Percentiles rank a stretch among this genome's conserved stretches.
phyloP scores from a whole-genome alignment of 164 flowering plant genomes.

The Sedum album region DNA sequence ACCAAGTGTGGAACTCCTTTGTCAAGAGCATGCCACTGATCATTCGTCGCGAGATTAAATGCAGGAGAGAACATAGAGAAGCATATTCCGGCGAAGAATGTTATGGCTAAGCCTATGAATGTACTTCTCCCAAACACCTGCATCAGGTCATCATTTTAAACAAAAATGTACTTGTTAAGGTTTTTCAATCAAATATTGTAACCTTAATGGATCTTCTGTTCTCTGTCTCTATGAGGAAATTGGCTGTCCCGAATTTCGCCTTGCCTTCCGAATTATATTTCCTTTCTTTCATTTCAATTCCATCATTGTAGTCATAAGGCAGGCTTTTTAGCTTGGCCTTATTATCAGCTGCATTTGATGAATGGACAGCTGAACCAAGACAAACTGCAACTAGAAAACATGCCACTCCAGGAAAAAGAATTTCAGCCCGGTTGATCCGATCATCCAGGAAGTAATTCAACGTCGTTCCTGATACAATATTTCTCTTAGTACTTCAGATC shows the following conservation, averaged over 20 bases:
- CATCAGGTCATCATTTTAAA: not conserved
- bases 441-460: constrained; percentile 85
- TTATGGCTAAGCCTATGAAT: constrained; percentile 41
- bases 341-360: constrained; percentile 66
- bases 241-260: constrained; percentile 64
- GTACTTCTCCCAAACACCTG: constrained; percentile 57
- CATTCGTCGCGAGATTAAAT: constrained; percentile 75
- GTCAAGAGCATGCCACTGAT: constrained; percentile 59
- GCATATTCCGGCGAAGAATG: constrained; percentile 66
- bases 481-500: not conserved
- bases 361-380: constrained; percentile 69
- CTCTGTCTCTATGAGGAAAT: constrained; percentile 7
- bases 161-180: not conserved
- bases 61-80: constrained; percentile 81
- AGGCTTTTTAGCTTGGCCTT: constrained; percentile 36
- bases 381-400: constrained; percentile 73
- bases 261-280: constrained; percentile 15
- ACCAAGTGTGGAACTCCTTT: constrained; percentile 23
- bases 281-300: not conserved
- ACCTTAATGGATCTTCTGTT: constrained; percentile 10
- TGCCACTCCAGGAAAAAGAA: constrained; percentile 87
- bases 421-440: constrained; percentile 67
- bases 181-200: no score
- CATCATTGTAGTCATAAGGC: constrained; percentile 16
- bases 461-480: constrained; percentile 52